Evolutionary conservation across 2,329 filamentous ascomycete species (phyloP), one percentile per base, ranked within the genome.

Genomic region (Cercospora zeae-maydis): DNA sequence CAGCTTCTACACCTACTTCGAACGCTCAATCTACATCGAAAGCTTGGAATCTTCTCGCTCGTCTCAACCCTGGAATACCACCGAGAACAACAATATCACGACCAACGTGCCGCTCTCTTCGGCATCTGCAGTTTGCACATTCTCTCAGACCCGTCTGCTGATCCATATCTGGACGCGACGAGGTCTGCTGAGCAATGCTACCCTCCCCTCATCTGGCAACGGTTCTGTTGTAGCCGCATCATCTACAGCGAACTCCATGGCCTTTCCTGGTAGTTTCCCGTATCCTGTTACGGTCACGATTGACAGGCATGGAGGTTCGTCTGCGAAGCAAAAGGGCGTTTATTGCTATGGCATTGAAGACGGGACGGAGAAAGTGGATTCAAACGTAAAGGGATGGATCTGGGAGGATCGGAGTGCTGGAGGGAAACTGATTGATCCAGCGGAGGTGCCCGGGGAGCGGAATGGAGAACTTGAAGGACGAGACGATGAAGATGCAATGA

Each of bases 1-100:
- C 76, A 92, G 39, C 16, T 97, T 97, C 78, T 97, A 96, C 78
- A 90, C 85, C 0, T 96, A 96, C 80, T 98, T 90, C 76, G 88
- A 92, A 77, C 91, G 92, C 67, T 89, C 88, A 8, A 91, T 96
- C 66, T 96, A 93, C 79, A 81, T 96, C 65, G 78, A 27, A 31
- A n/a, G 19, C 4, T 54, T 37, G 13, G 37, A 27, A 7, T 33
- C 37, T 3, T 49, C 36, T 11, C 13, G 31, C 34, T 51, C 58
- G 7, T 42, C 54, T 85, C 62, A 49, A 16, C 30, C 53, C 10
- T 16, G 82, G 83, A 66, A 72, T 72, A n/a, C 71, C 71, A 27
- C 80, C 63, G 52, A 55, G 59, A 42, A 34, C 55, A 54, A 63
- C 58, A 36, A 58, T 27, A 54, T 61, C 54, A 63, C 45, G 14